These are phyloP conservation scores for Spathaspora arborariae DNA, from an alignment of 805 yeast genomes.

Conservation along the genomic window DNA sequence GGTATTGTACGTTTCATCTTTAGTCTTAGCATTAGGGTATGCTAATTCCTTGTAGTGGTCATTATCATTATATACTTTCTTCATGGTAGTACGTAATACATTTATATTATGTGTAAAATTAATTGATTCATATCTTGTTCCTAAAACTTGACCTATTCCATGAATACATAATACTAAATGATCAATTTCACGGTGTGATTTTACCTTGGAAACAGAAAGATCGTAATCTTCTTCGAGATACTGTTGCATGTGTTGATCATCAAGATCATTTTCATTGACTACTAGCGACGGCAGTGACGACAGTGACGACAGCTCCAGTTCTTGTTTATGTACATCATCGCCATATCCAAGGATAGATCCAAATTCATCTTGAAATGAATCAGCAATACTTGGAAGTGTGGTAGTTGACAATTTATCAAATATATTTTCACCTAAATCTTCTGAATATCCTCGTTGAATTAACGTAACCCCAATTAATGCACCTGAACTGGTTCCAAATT, in stretches of 20 bases:
- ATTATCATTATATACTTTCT: slow-evolving; percentile 42
- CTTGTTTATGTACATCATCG: slow-evolving; percentile 10
- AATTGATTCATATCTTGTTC: slow-evolving; percentile 71
- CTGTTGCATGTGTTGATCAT: slow-evolving; percentile 33
- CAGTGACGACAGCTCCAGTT: slow-evolving; percentile 9
- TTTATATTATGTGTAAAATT: slow-evolving; percentile 86
- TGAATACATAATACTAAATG: slow-evolving; percentile 85
- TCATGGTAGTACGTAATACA: slow-evolving; percentile 56
- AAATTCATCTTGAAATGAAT: slow-evolving; percentile 28
- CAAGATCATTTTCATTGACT: slow-evolving; percentile 9
- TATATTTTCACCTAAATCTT: slow-evolving; percentile 26
- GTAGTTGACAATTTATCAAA: slow-evolving; percentile 28
- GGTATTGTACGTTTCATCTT: slow-evolving; percentile 1
- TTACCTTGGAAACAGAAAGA: slow-evolving; percentile 14
- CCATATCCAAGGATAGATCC: slow-evolving; percentile 6
- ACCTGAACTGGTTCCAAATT: slow-evolving; percentile 27
- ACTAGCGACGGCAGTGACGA: too few relatives aligned
- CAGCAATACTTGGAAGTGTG: slow-evolving; percentile 31
- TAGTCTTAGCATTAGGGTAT: slow-evolving; percentile 20
- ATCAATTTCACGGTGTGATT: slow-evolving; percentile 40
- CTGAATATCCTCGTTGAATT: slow-evolving; percentile 48
- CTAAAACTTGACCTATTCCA: slow-evolving; percentile 91
- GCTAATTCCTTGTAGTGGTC: slow-evolving; percentile 35
- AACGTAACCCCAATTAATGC: slow-evolving; percentile 45
- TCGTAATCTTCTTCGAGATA: slow-evolving; percentile 51